Evolutionary conservation across 2,329 filamentous ascomycete species (phyloP).

Genomic region (Trichoderma sp.): DNA sequence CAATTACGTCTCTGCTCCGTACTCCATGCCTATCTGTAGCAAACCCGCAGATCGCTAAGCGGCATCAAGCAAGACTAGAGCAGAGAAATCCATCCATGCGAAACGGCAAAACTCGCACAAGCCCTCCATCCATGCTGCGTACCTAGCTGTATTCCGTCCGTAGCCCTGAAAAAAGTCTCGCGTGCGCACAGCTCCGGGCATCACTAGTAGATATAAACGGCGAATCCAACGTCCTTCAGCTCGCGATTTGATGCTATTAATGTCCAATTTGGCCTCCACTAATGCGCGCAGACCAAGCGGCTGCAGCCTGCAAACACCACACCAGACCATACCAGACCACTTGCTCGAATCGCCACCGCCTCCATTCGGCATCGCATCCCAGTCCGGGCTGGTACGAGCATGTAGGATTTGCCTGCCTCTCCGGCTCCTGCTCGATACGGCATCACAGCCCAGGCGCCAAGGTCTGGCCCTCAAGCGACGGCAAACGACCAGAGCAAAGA

Average conservation of each 20-base stretch:
- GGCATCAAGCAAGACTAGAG: not conserved
- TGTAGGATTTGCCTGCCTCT: not conserved
- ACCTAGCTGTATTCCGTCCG: not conserved
- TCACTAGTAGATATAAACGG: not conserved
- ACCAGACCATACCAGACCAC: not conserved
- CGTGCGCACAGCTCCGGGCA: not conserved
- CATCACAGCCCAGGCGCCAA: not conserved
- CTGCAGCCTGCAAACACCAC: not conserved
- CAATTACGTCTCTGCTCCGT: not conserved
- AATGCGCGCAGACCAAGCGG: not conserved
- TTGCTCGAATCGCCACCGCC: not conserved
- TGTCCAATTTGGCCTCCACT: not conserved
- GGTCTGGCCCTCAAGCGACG: not conserved
- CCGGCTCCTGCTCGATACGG: slow-evolving; percentile 7
- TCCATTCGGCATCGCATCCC: not conserved
- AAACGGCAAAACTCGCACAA: not conserved
- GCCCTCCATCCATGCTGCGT: not conserved
- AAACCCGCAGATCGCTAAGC: not conserved
- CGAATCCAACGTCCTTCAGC: not conserved
- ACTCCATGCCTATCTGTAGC: not conserved
- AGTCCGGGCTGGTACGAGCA: not conserved
- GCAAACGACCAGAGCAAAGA: not conserved
- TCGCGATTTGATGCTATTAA: not conserved
- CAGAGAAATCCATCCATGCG: not conserved
- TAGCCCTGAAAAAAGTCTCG: not conserved